Evolutionary conservation across 352 stramenopile genomes (phyloP).

Genomic region (Pythium scleroteichum): DNA sequence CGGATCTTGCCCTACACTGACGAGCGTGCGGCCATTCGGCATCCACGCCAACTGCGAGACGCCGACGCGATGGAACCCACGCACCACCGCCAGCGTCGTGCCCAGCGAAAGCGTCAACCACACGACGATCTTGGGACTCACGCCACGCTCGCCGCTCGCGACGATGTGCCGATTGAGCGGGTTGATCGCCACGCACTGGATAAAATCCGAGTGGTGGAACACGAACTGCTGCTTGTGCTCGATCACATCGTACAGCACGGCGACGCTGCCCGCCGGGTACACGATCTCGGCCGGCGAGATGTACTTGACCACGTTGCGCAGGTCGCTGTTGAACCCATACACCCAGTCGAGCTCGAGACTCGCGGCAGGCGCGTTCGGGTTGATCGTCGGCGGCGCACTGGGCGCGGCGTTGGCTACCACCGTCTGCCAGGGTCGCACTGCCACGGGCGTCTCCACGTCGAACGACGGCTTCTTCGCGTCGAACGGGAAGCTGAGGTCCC

Average conservation of each 20-base stretch:
- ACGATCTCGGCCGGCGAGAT: constrained; percentile 60
- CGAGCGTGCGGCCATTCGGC: constrained; percentile 62
- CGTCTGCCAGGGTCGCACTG: constrained; percentile 57
- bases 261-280: constrained; percentile 60
- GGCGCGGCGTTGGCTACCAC: constrained; percentile 60
- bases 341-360: constrained; percentile 78
- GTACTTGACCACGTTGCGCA: constrained; percentile 61
- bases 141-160: constrained; percentile 59
- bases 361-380: constrained; percentile 49
- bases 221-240: constrained; percentile 72
- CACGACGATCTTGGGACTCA: constrained; percentile 62
- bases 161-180: constrained; percentile 49
- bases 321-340: constrained; percentile 78
- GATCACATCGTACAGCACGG: constrained; percentile 71
- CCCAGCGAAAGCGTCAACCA: constrained; percentile 52
- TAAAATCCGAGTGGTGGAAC: constrained; percentile 60
- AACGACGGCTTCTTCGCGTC: constrained; percentile 51
- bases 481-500: constrained; percentile 50
- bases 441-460: constrained; percentile 21
- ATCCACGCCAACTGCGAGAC: constrained; percentile 76
- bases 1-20: constrained; percentile 66
- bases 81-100: constrained; percentile 55
- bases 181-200: constrained; percentile 62
- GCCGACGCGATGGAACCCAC: constrained; percentile 65
- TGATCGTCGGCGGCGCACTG: constrained; percentile 53